Base-by-base conservation (phyloP, 495 filamentous ascomycete genomes). In the Aspergillus egyptiacus region DNA sequence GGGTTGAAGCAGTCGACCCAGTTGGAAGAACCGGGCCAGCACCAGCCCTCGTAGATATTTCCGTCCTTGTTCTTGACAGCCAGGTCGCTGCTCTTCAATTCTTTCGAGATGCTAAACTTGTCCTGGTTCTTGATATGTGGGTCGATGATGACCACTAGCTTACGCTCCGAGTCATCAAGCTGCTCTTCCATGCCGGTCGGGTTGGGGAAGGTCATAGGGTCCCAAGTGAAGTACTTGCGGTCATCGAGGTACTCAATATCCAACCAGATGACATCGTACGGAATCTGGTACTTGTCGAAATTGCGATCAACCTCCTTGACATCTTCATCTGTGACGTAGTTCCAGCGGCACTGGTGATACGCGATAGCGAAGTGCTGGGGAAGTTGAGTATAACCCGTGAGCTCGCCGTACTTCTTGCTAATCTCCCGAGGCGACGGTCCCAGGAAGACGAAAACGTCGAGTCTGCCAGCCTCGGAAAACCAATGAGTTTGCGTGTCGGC, bases 291-390 rank as follows among this genome's bases (percentile, higher is more conserved):
- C 63, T 91, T 94, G 71, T 95, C 90, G 68, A 98, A 94, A 62
- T 94, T 95, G 51, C 87, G 81, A 62, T 97, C 91, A 41, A 98
- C 89, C 62, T 96, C 87, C 63, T 86, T 91, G 49, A 98, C 89
- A 66, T 98, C 93, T 48, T 95, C 88, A 56, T 96, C 91, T 2
- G 87, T 94, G 53, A 95, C 81, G 62, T 98, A 98, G 69, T 98
- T 98, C 93, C 93, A 98, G 54, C 93, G 84, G 66, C 93, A 96
- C 63, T 98, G 93, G 59, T 98, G 93, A 63, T 98, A 96, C 10
- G 76, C 93, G 50, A 97, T 81, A 5, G 91, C 78, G 57, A 97
- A 98, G 48, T 89, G 82, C 59, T 95, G 87, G 4, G 93, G 93
- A 55, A 98, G 78, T 47, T 89, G 79, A 19, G 88, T 90, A 55